phyloP scores from a whole-genome alignment of 345 rosid genomes.

The Gossypium sturtianum region DNA sequence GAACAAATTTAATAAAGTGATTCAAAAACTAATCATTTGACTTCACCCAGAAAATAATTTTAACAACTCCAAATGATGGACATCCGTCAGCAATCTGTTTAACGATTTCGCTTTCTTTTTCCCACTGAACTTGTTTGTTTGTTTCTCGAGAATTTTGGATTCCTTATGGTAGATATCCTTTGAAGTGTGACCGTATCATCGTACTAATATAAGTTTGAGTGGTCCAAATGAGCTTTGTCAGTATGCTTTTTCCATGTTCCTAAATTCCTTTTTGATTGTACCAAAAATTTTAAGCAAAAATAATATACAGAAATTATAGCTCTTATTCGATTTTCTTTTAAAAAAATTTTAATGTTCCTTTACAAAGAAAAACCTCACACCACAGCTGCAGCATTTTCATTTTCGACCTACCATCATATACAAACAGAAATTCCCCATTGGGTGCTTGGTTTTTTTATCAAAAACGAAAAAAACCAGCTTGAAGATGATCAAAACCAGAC shows the following conservation, averaged over 20 bases:
- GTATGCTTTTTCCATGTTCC: no score
- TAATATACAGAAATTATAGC: no score
- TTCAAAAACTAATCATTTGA: no score
- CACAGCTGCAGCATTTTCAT: background rate
- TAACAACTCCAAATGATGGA: background rate
- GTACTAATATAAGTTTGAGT: background rate
- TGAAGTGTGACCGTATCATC: background rate
- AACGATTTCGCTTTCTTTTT: background rate
- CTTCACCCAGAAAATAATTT: background rate
- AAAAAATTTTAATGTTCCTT: background rate
- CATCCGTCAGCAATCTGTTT: background rate
- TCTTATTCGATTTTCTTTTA: background rate
- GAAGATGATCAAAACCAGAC: background rate
- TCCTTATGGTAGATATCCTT: background rate
- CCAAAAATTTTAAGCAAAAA: background rate
- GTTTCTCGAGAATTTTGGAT: background rate
- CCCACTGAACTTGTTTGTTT: background rate
- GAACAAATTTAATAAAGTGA: no score
- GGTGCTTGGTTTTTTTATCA: slow-evolving; percentile 13
- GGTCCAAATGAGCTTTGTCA: background rate
- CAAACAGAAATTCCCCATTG: background rate
- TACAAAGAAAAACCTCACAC: background rate
- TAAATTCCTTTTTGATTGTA: background rate
- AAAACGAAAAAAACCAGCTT: slow-evolving; percentile 17
- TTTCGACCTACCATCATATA: background rate